Conservation (phyloP, 2,329 filamentous ascomycete genomes). For the Colletotrichum endophyticum region DNA sequence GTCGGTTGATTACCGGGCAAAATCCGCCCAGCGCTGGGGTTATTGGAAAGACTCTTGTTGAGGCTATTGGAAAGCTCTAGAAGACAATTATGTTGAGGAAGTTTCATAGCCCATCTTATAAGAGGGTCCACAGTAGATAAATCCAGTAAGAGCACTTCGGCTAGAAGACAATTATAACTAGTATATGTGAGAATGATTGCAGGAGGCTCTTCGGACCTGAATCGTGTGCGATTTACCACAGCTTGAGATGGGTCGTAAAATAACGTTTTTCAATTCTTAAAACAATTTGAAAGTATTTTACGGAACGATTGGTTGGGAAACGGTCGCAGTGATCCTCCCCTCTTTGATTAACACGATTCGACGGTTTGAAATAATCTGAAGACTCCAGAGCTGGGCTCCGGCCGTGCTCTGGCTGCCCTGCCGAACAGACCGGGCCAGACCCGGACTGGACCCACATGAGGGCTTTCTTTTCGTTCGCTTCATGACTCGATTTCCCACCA, state of each 20-base stretch:
- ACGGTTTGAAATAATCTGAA: not conserved
- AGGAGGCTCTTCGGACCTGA: fast-evolving
- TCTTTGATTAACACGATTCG: not conserved
- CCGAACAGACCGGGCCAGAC: not conserved
- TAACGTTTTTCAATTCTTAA: not conserved
- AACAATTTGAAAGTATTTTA: fast-evolving
- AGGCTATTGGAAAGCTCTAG: not conserved
- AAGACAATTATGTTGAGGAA: not conserved
- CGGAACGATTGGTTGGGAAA: fast-evolving
- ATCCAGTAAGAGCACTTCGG: not conserved
- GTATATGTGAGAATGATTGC: fast-evolving
- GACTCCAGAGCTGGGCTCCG: not conserved
- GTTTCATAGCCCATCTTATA: not conserved
- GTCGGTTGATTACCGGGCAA: not conserved
- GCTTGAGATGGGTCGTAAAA: not conserved
- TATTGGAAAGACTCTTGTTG: not conserved
- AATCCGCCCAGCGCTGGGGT: not conserved
- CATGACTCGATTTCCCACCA: not conserved
- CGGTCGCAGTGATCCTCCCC: fast-evolving
- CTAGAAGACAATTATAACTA: fast-evolving
- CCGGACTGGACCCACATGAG: not conserved
- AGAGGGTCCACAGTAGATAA: not conserved
- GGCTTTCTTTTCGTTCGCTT: not conserved
- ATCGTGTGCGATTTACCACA: fast-evolving
- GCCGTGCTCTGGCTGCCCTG: not conserved